These are phyloP conservation scores for Torulaspora microellipsoides DNA, from an alignment of 805 yeast genomes.

Conservation along the genomic window DNA sequence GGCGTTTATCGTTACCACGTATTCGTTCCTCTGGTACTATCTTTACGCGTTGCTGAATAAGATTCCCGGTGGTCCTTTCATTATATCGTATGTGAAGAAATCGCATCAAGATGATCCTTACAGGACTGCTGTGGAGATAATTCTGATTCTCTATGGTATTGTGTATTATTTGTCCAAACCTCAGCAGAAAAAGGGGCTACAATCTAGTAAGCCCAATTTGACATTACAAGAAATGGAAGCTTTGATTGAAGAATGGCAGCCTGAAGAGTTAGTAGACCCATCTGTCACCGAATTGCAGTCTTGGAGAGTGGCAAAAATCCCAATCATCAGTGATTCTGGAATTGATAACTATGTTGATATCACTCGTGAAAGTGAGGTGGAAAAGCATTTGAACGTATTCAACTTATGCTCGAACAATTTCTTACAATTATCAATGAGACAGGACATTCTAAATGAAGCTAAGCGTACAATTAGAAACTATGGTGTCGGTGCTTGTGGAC, in stretches of 20 bases:
- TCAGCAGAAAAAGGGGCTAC: slow-evolving; percentile 73
- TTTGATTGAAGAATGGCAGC: slow-evolving; percentile 85
- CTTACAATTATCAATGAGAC: slow-evolving; percentile 52
- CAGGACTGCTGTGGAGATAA: slow-evolving; percentile 75
- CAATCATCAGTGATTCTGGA: slow-evolving; percentile 56
- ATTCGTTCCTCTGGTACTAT: slow-evolving; percentile 26
- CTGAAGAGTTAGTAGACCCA: slow-evolving; percentile 70
- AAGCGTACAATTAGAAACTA: slow-evolving; percentile 54
- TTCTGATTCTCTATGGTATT: slow-evolving; percentile 74
- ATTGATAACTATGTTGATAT: slow-evolving; percentile 33
- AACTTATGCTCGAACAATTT: slow-evolving; percentile 74
- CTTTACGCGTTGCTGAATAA: slow-evolving; percentile 11
- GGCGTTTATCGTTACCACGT: slow-evolving; percentile 19
- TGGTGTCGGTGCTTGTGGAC: slow-evolving; percentile 99
- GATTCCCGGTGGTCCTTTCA: slow-evolving; percentile 31
- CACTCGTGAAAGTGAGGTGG: slow-evolving; percentile 30
- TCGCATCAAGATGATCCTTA: slow-evolving; percentile 93
- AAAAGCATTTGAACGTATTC: slow-evolving; percentile 38
- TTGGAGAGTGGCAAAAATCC: slow-evolving; percentile 63
- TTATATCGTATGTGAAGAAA: slow-evolving; percentile 68
- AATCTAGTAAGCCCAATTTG: slow-evolving; percentile 62
- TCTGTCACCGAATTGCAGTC: slow-evolving; percentile 34
- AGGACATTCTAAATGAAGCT: slow-evolving; percentile 48
- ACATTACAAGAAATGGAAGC: slow-evolving; percentile 68
- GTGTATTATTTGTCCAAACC: slow-evolving; percentile 67